phyloP scores from a whole-genome alignment of 768 basidiomycete species.

The Boletellus emodensis region DNA sequence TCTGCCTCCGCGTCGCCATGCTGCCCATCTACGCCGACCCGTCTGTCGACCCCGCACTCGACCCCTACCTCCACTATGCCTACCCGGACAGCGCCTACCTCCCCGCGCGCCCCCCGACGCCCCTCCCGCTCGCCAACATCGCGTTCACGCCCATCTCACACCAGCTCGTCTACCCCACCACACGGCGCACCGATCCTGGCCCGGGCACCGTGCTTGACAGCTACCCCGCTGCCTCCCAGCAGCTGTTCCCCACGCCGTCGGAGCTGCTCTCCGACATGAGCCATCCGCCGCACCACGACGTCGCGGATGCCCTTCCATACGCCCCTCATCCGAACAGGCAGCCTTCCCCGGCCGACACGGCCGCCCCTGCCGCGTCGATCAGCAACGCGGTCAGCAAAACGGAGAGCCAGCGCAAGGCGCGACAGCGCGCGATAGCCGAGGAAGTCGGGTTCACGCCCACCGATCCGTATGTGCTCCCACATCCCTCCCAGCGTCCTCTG shows the following conservation, averaged over 20 bases:
- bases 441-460: slow-evolving; percentile 55
- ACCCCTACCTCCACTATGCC: slow-evolving; percentile 5
- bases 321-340: not conserved
- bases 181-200: not conserved
- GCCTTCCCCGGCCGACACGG: slow-evolving; percentile 1
- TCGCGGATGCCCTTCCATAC: slow-evolving; percentile 4
- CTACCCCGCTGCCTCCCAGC: slow-evolving; percentile 23
- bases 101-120: not conserved
- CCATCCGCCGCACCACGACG: slow-evolving; percentile 4
- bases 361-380: slow-evolving; percentile 9
- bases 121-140: not conserved
- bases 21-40: slow-evolving; percentile 3
- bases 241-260: slow-evolving; percentile 61
- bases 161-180: slow-evolving; percentile 13
- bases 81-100: not conserved
- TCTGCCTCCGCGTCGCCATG: not conserved
- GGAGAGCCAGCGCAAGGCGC: slow-evolving; percentile 53
- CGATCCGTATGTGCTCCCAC: slow-evolving; percentile 48
- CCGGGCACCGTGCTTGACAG: slow-evolving; percentile 15
- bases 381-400: slow-evolving; percentile 22
- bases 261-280: slow-evolving; percentile 51
- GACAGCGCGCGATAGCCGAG: slow-evolving; percentile 54
- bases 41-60: too few species aligned
- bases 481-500: not conserved
- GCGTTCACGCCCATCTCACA: slow-evolving; percentile 7